A percentile compares a stretch with the other conserved stretches of the same genome.
phyloP scores from a whole-genome alignment of 495 filamentous ascomycete species.

The Trichocladium antarcticum region DNA sequence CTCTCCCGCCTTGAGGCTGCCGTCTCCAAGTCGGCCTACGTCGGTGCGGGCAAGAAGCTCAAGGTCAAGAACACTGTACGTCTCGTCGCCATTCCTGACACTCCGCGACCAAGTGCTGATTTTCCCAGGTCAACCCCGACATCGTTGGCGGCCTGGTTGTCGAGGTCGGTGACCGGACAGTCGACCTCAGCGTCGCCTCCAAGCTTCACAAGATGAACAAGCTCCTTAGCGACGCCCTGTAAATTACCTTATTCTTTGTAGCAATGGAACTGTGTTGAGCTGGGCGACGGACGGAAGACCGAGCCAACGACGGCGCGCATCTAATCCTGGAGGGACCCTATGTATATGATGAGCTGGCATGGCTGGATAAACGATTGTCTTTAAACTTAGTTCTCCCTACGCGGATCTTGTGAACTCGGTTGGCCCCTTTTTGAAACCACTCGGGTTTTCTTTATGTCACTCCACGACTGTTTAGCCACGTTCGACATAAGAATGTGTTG shows the following conservation, averaged over 20 bases:
- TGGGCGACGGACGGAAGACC: not conserved
- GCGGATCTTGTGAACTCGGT: no score
- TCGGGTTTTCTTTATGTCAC: no score
- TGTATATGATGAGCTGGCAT: no score
- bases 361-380: conserved; percentile 10
- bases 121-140: conserved; percentile 73
- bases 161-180: conserved; percentile 94
- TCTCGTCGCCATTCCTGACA: not conserved
- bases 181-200: conserved; percentile 89
- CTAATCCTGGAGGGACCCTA: not conserved
- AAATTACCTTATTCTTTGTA: conserved; percentile 40
- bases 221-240: conserved; percentile 89
- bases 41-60: conserved; percentile 89
- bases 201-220: conserved; percentile 99
- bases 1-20: conserved; percentile 74
- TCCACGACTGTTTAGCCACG: no score
- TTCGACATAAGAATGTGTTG: no score
- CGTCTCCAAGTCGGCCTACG: conserved; percentile 76
- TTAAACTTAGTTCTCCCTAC: no score
- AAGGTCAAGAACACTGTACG: conserved; percentile 85
- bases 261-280: conserved; percentile 9
- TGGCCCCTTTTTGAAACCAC: no score
- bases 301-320: conserved; percentile 1
- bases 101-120: not conserved
- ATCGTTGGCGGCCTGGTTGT: conserved; percentile 90